Conservation (phyloP, 2,329 filamentous ascomycete genomes). For the Tympanopsis confertula region DNA sequence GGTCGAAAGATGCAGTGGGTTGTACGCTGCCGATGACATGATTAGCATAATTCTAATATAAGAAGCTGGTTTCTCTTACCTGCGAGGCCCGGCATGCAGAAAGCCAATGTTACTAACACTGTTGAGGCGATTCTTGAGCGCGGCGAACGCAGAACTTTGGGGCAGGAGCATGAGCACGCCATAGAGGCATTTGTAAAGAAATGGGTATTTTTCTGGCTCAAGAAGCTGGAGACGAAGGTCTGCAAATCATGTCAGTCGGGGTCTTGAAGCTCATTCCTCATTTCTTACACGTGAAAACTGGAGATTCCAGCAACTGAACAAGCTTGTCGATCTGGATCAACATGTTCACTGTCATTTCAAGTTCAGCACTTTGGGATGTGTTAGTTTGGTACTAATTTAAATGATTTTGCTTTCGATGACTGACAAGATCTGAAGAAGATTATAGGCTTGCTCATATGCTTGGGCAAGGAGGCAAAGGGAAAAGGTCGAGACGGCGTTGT, state of each 20-base stretch:
- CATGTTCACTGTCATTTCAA: conserved; percentile 98
- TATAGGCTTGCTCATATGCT: conserved; percentile 95
- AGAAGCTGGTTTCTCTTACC: conserved; percentile 32
- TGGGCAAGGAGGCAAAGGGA: conserved; percentile 90
- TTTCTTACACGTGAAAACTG: conserved; percentile 93
- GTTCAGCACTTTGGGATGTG: conserved; percentile 55
- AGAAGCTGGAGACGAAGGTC: conserved; percentile 88
- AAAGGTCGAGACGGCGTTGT: conserved; percentile 95
- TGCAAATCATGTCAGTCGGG: conserved; percentile 23
- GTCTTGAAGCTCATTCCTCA: too few relatives aligned
- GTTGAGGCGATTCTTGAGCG: conserved; percentile 89
- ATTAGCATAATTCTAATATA: conserved; percentile 23
- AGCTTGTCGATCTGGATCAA: conserved; percentile 98
- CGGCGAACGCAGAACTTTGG: conserved; percentile 92
- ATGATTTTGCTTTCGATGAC: conserved; percentile 16
- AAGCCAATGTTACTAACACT: conserved; percentile 96
- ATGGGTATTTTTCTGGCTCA: conserved; percentile 87
- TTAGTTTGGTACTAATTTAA: neutral
- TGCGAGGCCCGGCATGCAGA: conserved; percentile 68
- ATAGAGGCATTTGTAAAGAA: conserved; percentile 95
- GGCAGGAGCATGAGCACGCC: conserved; percentile 96
- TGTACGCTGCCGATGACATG: neutral
- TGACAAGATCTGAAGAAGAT: conserved; percentile 88
- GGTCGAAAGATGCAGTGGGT: too few relatives aligned
- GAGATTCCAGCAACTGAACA: conserved; percentile 90